phyloP scores from a whole-genome alignment of 1,139 yeast genomes.

The Wickerhamomyces sp. region DNA sequence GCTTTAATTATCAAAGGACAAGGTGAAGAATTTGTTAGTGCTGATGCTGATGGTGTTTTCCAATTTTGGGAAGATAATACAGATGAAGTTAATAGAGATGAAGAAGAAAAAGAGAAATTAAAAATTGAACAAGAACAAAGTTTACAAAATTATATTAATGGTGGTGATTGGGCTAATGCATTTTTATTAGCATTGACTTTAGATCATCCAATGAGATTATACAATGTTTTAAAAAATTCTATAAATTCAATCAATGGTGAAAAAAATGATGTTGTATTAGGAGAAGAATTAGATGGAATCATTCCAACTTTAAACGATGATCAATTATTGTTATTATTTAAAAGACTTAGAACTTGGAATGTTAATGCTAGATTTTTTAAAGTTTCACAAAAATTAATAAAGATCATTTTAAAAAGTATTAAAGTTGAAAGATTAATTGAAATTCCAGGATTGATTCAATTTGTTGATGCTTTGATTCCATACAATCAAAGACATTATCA shows the following conservation, averaged over 20 bases:
- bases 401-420: constrained; percentile 54
- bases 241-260: constrained; percentile 32
- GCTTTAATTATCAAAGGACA: constrained; percentile 63
- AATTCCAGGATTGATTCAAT: constrained; percentile 60
- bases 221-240: constrained; percentile 60
- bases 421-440: constrained; percentile 52
- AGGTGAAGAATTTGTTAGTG: constrained; percentile 70
- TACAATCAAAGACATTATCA: constrained; percentile 81
- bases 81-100: constrained; percentile 54
- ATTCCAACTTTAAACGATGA: constrained; percentile 54
- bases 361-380: constrained; percentile 78
- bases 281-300: constrained; percentile 60
- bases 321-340: constrained; percentile 56
- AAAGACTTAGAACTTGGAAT: constrained; percentile 91
- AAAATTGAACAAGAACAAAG: constrained; percentile 86
- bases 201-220: constrained; percentile 81
- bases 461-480: constrained; percentile 73
- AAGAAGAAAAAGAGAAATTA: constrained; percentile 42
- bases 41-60: constrained; percentile 93
- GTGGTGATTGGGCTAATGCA: constrained; percentile 83
- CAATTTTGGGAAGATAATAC: constrained; percentile 88
- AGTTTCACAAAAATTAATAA: constrained; percentile 71
- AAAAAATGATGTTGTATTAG: constrained; percentile 44
- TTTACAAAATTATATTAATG: constrained; percentile 63
- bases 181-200: constrained; percentile 78